Evolutionary conservation across 1,284 basidiomycete species (phyloP).

Genomic region (Ganoderma lingzhi): DNA sequence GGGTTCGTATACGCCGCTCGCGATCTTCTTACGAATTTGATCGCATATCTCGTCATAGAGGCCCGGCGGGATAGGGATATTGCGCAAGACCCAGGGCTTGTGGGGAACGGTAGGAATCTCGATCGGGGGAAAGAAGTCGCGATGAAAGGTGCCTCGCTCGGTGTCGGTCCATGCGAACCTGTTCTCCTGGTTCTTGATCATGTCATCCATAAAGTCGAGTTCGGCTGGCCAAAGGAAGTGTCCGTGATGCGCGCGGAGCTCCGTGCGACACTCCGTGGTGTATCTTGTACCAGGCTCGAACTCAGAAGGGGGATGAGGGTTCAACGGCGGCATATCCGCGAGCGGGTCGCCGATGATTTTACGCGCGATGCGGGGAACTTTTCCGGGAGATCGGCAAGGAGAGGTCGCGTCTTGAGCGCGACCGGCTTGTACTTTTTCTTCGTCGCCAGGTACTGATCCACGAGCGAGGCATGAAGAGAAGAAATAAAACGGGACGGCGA

Average conservation of each 20-base stretch:
- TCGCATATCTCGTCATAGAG: constrained; percentile 44
- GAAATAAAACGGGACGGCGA: no score
- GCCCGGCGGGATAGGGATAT: constrained; percentile 50
- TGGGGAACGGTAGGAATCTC: constrained; percentile 45
- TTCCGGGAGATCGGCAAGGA: constrained; percentile 38
- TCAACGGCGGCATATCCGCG: no score
- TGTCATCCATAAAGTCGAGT: no score
- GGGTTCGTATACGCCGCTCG: constrained; percentile 44
- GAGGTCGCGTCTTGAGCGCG: constrained; percentile 44
- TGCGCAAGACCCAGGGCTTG: constrained; percentile 45
- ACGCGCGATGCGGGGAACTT: constrained; percentile 43
- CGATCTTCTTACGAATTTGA: constrained; percentile 44
- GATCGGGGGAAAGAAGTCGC: no score
- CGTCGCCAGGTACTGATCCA: background rate
- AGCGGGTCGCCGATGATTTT: constrained; percentile 46
- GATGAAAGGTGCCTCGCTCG: no score
- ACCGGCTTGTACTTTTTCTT: no score
- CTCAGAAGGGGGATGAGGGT: no score
- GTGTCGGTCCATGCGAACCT: no score
- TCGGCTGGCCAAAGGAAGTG: no score
- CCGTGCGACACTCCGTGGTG: constrained; percentile 41
- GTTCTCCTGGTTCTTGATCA: no score
- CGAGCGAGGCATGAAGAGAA: no score
- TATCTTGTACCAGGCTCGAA: constrained; percentile 43
- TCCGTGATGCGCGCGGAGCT: constrained; percentile 37